Base-by-base conservation (phyloP, 2,329 filamentous ascomycete species). In the Verticillium nubilum region DNA sequence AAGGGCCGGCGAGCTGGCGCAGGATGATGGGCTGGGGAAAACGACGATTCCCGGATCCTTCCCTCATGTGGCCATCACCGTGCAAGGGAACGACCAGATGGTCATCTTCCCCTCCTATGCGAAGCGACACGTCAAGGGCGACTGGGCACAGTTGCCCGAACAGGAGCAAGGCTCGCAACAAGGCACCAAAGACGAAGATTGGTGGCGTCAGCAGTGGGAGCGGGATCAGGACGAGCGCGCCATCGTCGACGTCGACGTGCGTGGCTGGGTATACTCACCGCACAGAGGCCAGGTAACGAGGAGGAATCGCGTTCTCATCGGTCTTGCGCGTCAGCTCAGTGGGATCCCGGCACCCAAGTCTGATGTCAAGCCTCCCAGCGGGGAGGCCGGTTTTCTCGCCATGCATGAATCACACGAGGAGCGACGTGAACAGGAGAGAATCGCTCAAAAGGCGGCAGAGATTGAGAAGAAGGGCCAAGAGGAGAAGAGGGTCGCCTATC, bases 71-170 rank as follows among this genome's bases (percentile, higher is more conserved):
- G 85, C 89, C n/a, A 90, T 97, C 61, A 85, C 89, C 17, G 84
- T 86, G 12, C 87, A 86, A 62, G 93, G 91, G 13, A 85, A 92
- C 61, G 92, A 97, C 72, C 91, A 98, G 76, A 91, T 99, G 87
- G 86, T 99, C 10, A 72, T 99, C 26, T 99, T 99, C 66, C 95
- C 95, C 0, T 97, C 92, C 58, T 99, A 99, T 71, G 92, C 91
- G 9, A 87, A 93, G 69, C 82, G 81, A 62, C 89, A 96, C 71
- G 73, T 84, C 33, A 88, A 75, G 70, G 71, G 73, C 63, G 72
- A 73, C n/a, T 74, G 73, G 65, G 66, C 64, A n/a, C 67, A 73
- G 19, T 62, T 64, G 31, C 60, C 67, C 26, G 62, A 66, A 26
- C 71, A 70, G 58, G 64, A 68, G 29, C 63, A 61, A 4, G 71